These are phyloP conservation scores for Zymoseptoria ardabiliae DNA, from an alignment of 2,329 filamentous ascomycete genomes.

Conservation along the genomic window DNA sequence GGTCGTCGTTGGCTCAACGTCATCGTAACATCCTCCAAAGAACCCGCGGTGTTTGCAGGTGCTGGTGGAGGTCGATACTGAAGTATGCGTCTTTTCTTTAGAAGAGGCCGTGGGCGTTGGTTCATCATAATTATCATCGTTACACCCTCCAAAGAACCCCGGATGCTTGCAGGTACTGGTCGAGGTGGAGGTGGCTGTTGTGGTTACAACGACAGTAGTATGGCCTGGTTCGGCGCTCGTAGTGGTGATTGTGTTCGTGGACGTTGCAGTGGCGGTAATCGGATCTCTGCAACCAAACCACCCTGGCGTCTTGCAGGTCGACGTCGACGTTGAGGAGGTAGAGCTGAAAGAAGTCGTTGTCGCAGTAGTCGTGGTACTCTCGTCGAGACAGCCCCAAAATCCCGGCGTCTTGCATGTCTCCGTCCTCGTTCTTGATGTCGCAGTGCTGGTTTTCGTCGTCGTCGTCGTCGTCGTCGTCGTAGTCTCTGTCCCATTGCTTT, in stretches of 20 bases:
- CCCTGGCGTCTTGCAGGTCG: conserved; percentile 55
- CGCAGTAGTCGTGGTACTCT: conserved; percentile 37
- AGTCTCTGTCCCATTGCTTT: conserved; percentile 81
- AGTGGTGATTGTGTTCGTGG: conserved; percentile 20
- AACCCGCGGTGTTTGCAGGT: conserved; percentile 89
- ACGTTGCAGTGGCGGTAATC: conserved; percentile 32
- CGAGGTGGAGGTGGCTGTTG: conserved; percentile 54
- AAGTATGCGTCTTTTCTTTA: conserved; percentile 5
- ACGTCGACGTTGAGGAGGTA: conserved; percentile 37
- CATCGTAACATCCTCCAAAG: conserved; percentile 69
- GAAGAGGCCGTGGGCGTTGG: conserved; percentile 6
- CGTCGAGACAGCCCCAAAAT: conserved; percentile 81
- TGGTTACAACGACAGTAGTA: conserved; percentile 10
- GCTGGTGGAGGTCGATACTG: conserved; percentile 53
- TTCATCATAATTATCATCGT: conserved; percentile 38
- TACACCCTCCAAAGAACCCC: conserved; percentile 81
- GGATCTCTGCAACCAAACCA: conserved; percentile 61
- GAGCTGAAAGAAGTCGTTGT: conserved; percentile 25
- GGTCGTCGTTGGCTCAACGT: conserved; percentile 32
- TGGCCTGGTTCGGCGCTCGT: conserved; percentile 19
- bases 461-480: conserved; percentile 50
- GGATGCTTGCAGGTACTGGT: conserved; percentile 84
- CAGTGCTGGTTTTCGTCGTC: conserved; percentile 46
- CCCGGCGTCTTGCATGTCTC: conserved; percentile 85
- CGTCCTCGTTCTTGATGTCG: conserved; percentile 60